phyloP scores from a whole-genome alignment of 306 rosid genomes.

The Begonia fuchsioides region DNA sequence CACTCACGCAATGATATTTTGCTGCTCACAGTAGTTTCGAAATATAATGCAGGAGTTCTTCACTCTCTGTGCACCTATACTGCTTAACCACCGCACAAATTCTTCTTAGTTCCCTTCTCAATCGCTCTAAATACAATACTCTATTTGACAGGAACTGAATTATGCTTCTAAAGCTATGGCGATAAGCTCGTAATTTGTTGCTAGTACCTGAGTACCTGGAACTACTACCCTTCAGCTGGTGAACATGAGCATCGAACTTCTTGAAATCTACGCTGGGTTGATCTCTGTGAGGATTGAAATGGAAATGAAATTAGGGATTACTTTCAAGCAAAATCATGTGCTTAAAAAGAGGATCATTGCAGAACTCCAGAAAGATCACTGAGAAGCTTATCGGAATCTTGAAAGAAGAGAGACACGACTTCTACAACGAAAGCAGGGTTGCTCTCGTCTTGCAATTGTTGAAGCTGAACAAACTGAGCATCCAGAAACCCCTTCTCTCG shows the following conservation, averaged over 20 bases:
- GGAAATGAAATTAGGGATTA: neutral
- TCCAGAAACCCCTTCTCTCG: conserved; percentile 75
- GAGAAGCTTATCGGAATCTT: conserved; percentile 92
- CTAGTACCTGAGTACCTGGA: conserved; percentile 89
- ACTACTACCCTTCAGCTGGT: conserved; percentile 88
- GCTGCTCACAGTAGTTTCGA: conserved; percentile 76
- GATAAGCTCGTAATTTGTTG: too few relatives aligned
- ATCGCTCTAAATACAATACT: too few relatives aligned
- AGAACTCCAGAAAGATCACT: conserved; percentile 64
- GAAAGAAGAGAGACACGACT: conserved; percentile 88
- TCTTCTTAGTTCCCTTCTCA: too few relatives aligned
- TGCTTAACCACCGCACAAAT: conserved; percentile 8
- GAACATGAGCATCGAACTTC: conserved; percentile 59
- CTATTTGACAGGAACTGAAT: too few relatives aligned
- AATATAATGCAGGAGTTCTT: conserved; percentile 70
- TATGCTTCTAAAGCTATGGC: too few relatives aligned
- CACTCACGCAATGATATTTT: conserved; percentile 69
- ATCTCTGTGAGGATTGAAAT: conserved; percentile 25
- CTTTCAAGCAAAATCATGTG: neutral
- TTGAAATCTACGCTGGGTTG: conserved; percentile 42
- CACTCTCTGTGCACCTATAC: conserved; percentile 86
- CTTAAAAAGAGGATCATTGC: conserved; percentile 31
- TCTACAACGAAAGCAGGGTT: conserved; percentile 91
- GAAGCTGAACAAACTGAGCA: conserved; percentile 82
- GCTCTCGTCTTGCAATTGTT: too few relatives aligned